phyloP scores from a whole-genome alignment of 768 basidiomycete genomes.

The Lactarius hatsudake region DNA sequence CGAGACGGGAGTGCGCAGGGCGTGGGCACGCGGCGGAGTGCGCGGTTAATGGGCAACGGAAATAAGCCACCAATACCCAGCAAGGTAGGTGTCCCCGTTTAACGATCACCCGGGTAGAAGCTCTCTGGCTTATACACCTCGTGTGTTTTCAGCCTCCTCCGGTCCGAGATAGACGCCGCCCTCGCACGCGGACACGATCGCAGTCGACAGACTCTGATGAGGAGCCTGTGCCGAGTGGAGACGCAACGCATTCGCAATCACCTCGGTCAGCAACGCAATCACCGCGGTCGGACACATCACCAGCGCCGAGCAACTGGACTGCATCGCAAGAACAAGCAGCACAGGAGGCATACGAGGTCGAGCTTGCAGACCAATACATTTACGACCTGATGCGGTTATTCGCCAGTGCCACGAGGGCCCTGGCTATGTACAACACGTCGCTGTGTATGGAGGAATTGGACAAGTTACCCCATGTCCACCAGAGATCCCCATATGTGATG shows the following conservation, averaged over 20 bases:
- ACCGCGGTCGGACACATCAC: constrained; percentile 51
- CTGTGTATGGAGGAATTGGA: constrained; percentile 75
- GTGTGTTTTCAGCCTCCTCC: constrained; percentile 34
- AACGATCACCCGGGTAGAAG: not conserved
- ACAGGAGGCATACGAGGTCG: constrained; percentile 66
- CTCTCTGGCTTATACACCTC: constrained; percentile 1
- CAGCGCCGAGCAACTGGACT: constrained; percentile 61
- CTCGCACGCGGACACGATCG: constrained; percentile 51
- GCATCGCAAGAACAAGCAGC: constrained; percentile 66
- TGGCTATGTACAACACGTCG: constrained; percentile 74
- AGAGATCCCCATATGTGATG: constrained; percentile 73
- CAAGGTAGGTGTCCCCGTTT: constrained; percentile 48
- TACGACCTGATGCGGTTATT: constrained; percentile 79
- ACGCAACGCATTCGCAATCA: constrained; percentile 58
- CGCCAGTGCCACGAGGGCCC: constrained; percentile 71
- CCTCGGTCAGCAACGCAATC: constrained; percentile 37
- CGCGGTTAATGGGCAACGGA: constrained; percentile 60
- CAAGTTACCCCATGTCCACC: constrained; percentile 68
- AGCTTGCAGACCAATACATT: constrained; percentile 79
- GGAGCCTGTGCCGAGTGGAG: constrained; percentile 46
- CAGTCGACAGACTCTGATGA: constrained; percentile 72
- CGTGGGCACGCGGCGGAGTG: constrained; percentile 64
- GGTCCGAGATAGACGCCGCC: constrained; percentile 60
- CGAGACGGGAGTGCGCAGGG: constrained; percentile 44
- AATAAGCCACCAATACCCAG: constrained; percentile 47